Evolutionary conservation across 768 basidiomycete species (phyloP), one percentile per base, ranked within the genome.

Genomic region (Imleria badia): DNA sequence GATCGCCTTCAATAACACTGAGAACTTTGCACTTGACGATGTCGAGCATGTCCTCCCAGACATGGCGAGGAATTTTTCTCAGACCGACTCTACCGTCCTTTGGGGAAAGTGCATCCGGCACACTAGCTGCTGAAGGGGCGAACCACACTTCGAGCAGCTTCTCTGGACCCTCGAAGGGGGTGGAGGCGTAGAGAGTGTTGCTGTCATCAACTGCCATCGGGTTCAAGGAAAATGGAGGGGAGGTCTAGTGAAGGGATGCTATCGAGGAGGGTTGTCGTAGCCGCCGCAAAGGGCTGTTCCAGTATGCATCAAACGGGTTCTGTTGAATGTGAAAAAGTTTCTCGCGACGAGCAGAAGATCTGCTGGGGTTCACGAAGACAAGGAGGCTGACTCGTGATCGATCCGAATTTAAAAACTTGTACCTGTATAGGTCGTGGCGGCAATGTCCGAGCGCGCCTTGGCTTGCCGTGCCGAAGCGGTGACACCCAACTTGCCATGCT

Each of bases 91-190:
- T 84, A 66, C 73, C 78, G 59, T 75, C 72, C 42, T 45, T 60
- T 45, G 70, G 60, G 40, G 60, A 58, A 15, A 67, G 70, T 39
- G 76, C 73, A 58, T 74, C 76, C 33, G 85, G 82, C 10, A 91
- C 76, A 26, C 79, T 72, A 10, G 81, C 78, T 6, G 85, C 74
- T 9, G 87, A 87, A 13, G 93, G 91, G 2, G 90, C 86, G 74
- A 98, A 98, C 97, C 97, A 98, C 46, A 98, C 84, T 76, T 99
- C 97, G 43, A 98, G 82, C 39, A 98, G 82, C 69, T 96, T 96
- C 76, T 96, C 94, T 56, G 94, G 89, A 20, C 94, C 94, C 72
- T 95, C 94, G 63, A 95, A 96, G 14, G 89, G 88, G 34, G 80
- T 72, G 45, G 76, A 75, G 17, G 56, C 36, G 34, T 72, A 64